Evolutionary conservation across 768 basidiomycete genomes (phyloP).

Genomic region (Neoboletus brunneissimus): DNA sequence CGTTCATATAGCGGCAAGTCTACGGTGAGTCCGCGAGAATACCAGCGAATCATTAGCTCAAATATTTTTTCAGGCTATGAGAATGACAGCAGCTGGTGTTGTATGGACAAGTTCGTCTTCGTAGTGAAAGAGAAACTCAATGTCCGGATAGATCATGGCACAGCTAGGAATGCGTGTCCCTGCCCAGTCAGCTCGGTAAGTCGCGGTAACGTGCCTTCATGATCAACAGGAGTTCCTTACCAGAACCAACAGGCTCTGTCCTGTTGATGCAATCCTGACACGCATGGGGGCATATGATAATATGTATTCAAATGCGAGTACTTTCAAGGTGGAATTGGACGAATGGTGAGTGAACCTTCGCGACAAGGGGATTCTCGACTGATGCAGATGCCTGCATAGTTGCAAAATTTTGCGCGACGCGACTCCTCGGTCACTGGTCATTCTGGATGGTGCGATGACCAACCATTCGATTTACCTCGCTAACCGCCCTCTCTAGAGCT

Average conservation of each 20-base stretch:
- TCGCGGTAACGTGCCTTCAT: background rate
- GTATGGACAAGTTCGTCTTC: conserved; percentile 39
- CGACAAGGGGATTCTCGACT: background rate
- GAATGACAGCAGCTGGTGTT: conserved; percentile 94
- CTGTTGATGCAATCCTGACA: conserved; percentile 89
- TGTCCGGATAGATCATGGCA: conserved; percentile 68
- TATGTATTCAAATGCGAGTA: conserved; percentile 91
- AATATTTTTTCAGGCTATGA: conserved; percentile 57
- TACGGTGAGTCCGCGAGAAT: conserved; percentile 43
- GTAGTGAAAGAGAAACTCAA: conserved; percentile 1
- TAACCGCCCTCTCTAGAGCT: conserved; percentile 57
- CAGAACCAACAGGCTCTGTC: conserved; percentile 58
- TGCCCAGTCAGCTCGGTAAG: conserved; percentile 72
- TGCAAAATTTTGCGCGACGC: conserved; percentile 93
- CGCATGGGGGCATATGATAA: conserved; percentile 99
- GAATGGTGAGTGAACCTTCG: conserved; percentile 63
- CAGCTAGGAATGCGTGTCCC: conserved; percentile 96
- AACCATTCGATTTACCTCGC: background rate
- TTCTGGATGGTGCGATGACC: conserved; percentile 74
- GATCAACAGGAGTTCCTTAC: conserved; percentile 2
- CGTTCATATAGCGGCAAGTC: conserved; percentile 62
- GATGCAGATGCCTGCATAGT: conserved; percentile 39
- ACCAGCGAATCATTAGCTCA: background rate
- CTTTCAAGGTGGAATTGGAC: conserved; percentile 98
- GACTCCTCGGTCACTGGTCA: conserved; percentile 90